Conservation (phyloP, 257 asterid genomes). For the Solanum sparsipilum region DNA sequence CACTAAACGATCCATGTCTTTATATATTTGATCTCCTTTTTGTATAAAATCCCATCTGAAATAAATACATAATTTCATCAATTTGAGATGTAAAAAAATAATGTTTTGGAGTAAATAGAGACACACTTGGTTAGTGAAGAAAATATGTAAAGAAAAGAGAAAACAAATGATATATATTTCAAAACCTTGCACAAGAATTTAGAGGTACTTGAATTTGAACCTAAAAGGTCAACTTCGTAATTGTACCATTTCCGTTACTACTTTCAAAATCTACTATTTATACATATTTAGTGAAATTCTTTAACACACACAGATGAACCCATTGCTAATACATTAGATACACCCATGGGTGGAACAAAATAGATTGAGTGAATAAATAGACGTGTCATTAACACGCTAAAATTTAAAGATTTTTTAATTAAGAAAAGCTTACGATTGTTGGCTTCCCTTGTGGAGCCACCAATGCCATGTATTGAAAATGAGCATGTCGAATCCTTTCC, state of each 20-base stretch:
- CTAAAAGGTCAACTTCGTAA: too few relatives aligned
- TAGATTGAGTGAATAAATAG: background rate
- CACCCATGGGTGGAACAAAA: too few relatives aligned
- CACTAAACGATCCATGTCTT: slow-evolving; percentile 58
- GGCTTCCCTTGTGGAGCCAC: slow-evolving; percentile 76
- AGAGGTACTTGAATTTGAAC: background rate
- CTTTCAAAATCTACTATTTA: too few relatives aligned
- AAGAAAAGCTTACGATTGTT: slow-evolving; percentile 34
- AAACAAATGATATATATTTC: background rate
- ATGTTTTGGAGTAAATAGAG: background rate
- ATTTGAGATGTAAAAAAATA: background rate
- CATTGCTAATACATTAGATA: too few relatives aligned
- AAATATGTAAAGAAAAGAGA: too few relatives aligned
- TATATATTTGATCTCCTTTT: slow-evolving; percentile 27
- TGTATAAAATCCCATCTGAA: slow-evolving; percentile 67
- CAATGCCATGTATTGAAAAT: slow-evolving; percentile 82
- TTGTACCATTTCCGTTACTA: too few relatives aligned
- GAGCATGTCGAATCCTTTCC: slow-evolving; percentile 68
- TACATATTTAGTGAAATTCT: too few relatives aligned
- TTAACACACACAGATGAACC: too few relatives aligned
- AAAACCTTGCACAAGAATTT: background rate
- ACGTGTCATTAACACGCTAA: background rate
- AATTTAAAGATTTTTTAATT: background rate
- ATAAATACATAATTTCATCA: background rate
- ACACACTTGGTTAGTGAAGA: background rate